phyloP scores from a whole-genome alignment of 2,329 filamentous ascomycete genomes.

The Neospermospora avenae region DNA sequence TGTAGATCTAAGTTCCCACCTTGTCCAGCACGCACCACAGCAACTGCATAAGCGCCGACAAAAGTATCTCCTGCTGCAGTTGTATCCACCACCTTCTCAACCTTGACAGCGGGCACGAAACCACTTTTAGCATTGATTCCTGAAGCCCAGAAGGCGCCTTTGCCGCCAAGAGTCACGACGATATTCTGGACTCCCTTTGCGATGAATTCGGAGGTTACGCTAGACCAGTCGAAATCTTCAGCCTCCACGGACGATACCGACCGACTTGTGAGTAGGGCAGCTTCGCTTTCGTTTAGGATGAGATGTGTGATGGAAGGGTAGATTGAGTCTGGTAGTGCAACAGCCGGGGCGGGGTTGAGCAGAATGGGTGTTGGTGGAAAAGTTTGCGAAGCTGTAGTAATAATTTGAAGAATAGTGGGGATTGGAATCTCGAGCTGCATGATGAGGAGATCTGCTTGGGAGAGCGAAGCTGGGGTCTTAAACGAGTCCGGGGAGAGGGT shows the following conservation, averaged over 20 bases:
- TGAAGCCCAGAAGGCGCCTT: slow-evolving; percentile 68
- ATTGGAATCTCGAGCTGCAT: slow-evolving; percentile 78
- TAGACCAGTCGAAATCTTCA: slow-evolving; percentile 41
- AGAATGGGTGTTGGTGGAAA: slow-evolving; percentile 45
- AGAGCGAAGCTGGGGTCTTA: slow-evolving; percentile 34
- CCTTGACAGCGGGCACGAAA: slow-evolving; percentile 64
- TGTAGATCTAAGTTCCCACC: slow-evolving; percentile 35
- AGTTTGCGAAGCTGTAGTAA: slow-evolving; percentile 36
- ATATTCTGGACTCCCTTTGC: slow-evolving; percentile 68
- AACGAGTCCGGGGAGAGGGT: slow-evolving; percentile 42
- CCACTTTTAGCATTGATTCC: slow-evolving; percentile 37
- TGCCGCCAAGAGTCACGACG: slow-evolving; percentile 78
- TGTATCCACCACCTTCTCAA: slow-evolving; percentile 77
- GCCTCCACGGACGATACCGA: slow-evolving; percentile 41
- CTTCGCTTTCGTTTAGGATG: slow-evolving; percentile 89
- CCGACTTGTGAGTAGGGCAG: slow-evolving; percentile 63
- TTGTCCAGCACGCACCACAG: slow-evolving; percentile 48
- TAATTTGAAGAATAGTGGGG: slow-evolving; percentile 59
- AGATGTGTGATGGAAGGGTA: slow-evolving; percentile 71
- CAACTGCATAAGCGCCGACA: slow-evolving; percentile 80
- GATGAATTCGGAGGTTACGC: slow-evolving; percentile 60
- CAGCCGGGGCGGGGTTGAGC: slow-evolving; percentile 82
- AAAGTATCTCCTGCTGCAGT: slow-evolving; percentile 95
- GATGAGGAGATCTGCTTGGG: slow-evolving; percentile 60
- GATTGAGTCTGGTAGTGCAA: slow-evolving; percentile 60